Percentiles rank a stretch among this genome's conserved stretches.
phyloP scores from a whole-genome alignment of 2,329 filamentous ascomycete species.

The Teratosphaeria nubilosa region DNA sequence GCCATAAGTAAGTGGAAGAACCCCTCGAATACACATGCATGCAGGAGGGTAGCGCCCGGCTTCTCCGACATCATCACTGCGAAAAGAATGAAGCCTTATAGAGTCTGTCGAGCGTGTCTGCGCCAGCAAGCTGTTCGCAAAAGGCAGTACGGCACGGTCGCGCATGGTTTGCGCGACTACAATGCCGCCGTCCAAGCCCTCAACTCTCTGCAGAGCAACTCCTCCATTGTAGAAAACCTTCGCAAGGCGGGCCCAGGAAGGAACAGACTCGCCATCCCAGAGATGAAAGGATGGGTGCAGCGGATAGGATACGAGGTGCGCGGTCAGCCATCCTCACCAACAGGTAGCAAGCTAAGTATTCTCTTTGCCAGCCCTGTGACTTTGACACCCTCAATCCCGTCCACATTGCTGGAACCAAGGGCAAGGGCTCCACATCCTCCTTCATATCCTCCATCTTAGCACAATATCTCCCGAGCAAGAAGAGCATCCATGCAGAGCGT shows the following conservation, averaged over 20 bases:
- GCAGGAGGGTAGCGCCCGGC: no score
- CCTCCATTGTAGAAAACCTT: slow-evolving; percentile 64
- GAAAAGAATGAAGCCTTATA: slow-evolving; percentile 3
- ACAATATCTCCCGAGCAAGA: slow-evolving; percentile 42
- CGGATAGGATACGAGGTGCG: slow-evolving; percentile 66
- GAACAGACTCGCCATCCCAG: slow-evolving; percentile 67
- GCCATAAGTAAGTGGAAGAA: no score
- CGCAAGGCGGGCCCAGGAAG: slow-evolving; percentile 62
- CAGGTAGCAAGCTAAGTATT: slow-evolving; percentile 4
- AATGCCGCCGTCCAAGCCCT: slow-evolving; percentile 60
- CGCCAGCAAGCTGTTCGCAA: not conserved
- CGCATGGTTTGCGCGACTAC: slow-evolving; percentile 16
- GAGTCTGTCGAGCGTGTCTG: slow-evolving; percentile 4
- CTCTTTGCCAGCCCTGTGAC: slow-evolving; percentile 44
- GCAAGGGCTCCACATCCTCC: slow-evolving; percentile 81
- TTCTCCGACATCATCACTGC: no score
- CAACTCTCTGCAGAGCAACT: slow-evolving; percentile 70
- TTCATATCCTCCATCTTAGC: slow-evolving; percentile 72
- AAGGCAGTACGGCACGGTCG: slow-evolving; percentile 7
- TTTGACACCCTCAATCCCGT: slow-evolving; percentile 54
- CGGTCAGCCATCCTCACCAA: slow-evolving; percentile 5
- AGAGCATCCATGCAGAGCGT: slow-evolving; percentile 22
- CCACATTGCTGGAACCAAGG: slow-evolving; percentile 88
- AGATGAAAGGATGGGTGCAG: slow-evolving; percentile 68
- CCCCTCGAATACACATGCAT: no score